A percentile compares a stretch with the other conserved stretches of the same genome.
Evolutionary conservation across 768 basidiomycete genomes (phyloP).

Genomic region (Trametes cingulata): DNA sequence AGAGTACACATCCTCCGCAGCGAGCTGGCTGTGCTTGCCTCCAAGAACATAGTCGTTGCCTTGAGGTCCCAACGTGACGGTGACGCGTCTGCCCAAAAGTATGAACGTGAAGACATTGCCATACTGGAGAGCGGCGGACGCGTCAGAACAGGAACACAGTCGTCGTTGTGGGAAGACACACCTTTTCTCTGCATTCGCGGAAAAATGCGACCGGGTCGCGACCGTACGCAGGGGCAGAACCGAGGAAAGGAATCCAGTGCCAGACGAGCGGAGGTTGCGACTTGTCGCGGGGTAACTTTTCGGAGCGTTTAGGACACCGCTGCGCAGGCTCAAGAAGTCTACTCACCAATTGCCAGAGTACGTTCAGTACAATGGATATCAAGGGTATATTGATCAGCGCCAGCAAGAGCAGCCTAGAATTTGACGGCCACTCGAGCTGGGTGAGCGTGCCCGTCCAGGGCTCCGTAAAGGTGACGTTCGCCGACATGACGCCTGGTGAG

Average conservation of each 20-base stretch:
- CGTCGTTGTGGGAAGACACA: slow-evolving; percentile 34
- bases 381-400: slow-evolving; percentile 66
- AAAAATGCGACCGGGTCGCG: slow-evolving; percentile 92
- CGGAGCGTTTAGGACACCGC: background rate
- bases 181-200: slow-evolving; percentile 76
- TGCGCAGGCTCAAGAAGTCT: background rate
- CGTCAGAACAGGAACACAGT: no score
- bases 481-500: slow-evolving; percentile 24
- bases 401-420: slow-evolving; percentile 36
- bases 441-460: slow-evolving; percentile 32
- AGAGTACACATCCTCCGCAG: slow-evolving; percentile 97
- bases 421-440: slow-evolving; percentile 30
- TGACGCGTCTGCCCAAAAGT: slow-evolving; percentile 84
- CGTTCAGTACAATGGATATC: slow-evolving; percentile 69
- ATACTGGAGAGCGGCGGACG: slow-evolving; percentile 52
- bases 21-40: slow-evolving; percentile 88
- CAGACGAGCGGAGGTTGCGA: slow-evolving; percentile 89
- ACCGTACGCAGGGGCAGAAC: slow-evolving; percentile 87
- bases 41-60: slow-evolving; percentile 95
- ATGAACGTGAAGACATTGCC: slow-evolving; percentile 98
- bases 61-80: slow-evolving; percentile 86
- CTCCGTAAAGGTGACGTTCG: slow-evolving; percentile 29
- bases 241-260: slow-evolving; percentile 88
- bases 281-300: slow-evolving; percentile 68
- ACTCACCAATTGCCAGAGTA: slow-evolving; percentile 72